Evolutionary conservation across 495 filamentous ascomycete species (phyloP).

Genomic region (Lentithecium fluviatile): DNA sequence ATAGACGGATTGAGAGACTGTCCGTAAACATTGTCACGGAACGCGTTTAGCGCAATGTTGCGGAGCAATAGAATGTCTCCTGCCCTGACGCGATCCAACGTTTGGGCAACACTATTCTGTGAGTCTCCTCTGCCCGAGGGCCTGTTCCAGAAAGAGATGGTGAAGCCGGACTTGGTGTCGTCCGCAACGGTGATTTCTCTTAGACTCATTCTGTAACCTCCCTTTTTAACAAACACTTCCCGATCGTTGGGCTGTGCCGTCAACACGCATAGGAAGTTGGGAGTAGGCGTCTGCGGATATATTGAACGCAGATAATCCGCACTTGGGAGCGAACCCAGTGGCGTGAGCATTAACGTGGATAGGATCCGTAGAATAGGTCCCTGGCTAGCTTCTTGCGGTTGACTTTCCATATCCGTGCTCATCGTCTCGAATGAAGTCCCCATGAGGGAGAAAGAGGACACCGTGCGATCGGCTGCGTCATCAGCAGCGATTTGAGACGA

Average conservation of each 20-base stretch:
- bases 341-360: conserved; percentile 46
- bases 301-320: conserved; percentile 67
- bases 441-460: conserved; percentile 10
- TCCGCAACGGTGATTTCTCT: conserved; percentile 82
- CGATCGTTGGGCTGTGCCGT: conserved; percentile 68
- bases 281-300: conserved; percentile 72
- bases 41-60: conserved; percentile 73
- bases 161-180: conserved; percentile 79
- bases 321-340: conserved; percentile 69
- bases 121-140: conserved; percentile 9
- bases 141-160: conserved; percentile 73
- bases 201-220: conserved; percentile 53
- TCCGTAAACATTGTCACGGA: conserved; percentile 72
- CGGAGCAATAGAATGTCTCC: conserved; percentile 73
- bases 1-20: conserved; percentile 53
- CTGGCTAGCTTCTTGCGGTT: not conserved
- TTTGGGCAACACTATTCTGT: conserved; percentile 44
- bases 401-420: conserved; percentile 5
- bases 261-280: conserved; percentile 75
- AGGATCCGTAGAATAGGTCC: conserved; percentile 4
- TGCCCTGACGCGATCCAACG: conserved; percentile 55
- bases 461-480: conserved; percentile 4
- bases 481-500: conserved; percentile 24
- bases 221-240: conserved; percentile 54
- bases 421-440: conserved; percentile 13